Conservation (phyloP, 345 rosid species). For the Salix purpurea region DNA sequence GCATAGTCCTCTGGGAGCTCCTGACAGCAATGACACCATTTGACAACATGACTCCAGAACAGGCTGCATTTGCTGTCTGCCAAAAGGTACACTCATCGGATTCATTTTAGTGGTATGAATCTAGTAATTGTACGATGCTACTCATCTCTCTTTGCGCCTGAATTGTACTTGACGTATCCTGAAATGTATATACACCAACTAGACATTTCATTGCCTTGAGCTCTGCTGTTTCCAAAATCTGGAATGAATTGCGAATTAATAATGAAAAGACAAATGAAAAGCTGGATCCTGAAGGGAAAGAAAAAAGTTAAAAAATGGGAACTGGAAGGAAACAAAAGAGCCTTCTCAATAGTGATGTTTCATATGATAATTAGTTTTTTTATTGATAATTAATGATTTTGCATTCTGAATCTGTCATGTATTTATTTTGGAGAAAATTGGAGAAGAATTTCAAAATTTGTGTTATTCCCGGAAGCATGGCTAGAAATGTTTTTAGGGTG, state of each 20-base stretch:
- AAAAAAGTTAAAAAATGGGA: background rate
- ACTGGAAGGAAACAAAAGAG: background rate
- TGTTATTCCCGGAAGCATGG: background rate
- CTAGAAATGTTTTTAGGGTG: background rate
- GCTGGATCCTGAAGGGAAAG: background rate
- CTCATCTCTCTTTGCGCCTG: background rate
- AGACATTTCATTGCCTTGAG: background rate
- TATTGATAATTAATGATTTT: background rate
- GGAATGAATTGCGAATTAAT: background rate
- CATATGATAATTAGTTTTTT: background rate
- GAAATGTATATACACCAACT: background rate
- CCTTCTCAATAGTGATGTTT: background rate
- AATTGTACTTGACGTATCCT: background rate
- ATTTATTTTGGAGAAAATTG: background rate
- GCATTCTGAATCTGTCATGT: background rate
- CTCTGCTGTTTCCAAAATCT: constrained; percentile 1
- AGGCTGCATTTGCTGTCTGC: constrained; percentile 81
- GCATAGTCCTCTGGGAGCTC: constrained; percentile 79
- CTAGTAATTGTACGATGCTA: background rate
- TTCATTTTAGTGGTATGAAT: background rate
- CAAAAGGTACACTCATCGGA: constrained; percentile 50
- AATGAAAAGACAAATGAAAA: background rate
- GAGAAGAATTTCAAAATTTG: background rate
- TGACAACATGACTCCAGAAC: constrained; percentile 74
- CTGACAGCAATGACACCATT: constrained; percentile 64